Evolutionary conservation across 73 alveolate genomes (phyloP).

Genomic region (Paramecium tetraurelia): DNA sequence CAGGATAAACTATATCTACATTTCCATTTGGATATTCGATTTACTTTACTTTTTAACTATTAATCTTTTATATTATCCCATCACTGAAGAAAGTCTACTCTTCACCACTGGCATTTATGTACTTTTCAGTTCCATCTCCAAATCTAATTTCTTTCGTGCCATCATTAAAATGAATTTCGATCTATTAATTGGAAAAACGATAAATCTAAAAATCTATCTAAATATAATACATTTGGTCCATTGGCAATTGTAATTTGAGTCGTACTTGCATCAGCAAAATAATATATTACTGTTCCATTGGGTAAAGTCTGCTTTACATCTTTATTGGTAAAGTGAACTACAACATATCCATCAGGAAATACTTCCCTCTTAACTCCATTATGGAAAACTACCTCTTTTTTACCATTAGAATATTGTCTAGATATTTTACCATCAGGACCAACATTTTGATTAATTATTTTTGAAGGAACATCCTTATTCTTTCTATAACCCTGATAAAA

Average conservation of each 20-base stretch:
- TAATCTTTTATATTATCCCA: conserved; percentile 47
- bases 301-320: conserved; percentile 90
- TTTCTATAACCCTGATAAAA: background rate
- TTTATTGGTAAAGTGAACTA: conserved; percentile 90
- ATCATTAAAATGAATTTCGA: conserved; percentile 95
- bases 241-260: conserved; percentile 92
- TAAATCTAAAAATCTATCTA: conserved; percentile 47
- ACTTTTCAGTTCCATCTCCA: conserved; percentile 90
- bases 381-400: conserved; percentile 86
- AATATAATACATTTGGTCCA: conserved; percentile 82
- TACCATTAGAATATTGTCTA: conserved; percentile 84
- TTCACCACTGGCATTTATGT: conserved; percentile 85
- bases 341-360: conserved; percentile 93
- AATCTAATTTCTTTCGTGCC: conserved; percentile 93
- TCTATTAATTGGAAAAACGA: conserved; percentile 86
- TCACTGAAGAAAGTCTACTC: conserved; percentile 75
- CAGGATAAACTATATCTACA: conserved; percentile 41
- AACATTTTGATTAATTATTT: conserved; percentile 48
- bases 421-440: conserved; percentile 70
- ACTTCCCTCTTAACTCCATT: conserved; percentile 96
- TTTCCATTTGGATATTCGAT: conserved; percentile 60
- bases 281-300: conserved; percentile 91
- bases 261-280: conserved; percentile 93
- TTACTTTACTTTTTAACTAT: conserved; percentile 25
- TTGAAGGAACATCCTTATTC: conserved; percentile 49